Base-by-base conservation (phyloP, 192 early-diverging fungal genomes). In the Umbelopsis sp. region DNA sequence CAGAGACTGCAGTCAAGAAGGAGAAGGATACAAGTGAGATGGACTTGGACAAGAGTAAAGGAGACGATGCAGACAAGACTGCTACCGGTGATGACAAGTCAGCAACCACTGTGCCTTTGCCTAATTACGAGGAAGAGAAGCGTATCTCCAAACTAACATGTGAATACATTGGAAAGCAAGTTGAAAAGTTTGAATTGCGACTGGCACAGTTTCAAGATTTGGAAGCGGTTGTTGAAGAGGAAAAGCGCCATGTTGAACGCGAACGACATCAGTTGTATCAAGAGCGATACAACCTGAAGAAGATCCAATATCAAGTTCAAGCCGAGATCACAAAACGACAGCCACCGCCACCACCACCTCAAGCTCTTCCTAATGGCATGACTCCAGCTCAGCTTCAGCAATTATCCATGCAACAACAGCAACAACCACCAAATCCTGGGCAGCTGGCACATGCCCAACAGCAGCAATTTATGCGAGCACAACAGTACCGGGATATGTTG, bases 131-230 rank as follows among this genome's bases (percentile, higher is more conserved):
- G 73, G 95, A 96, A 70, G 80, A 88, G 11, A 91, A 96, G 81
- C 86, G 93, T 45, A 88, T 91, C 59, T 83, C 85, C 12, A 81
- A 84, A 20, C 75, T 93, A 68, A 89, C 92, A 31, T 86, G 91
- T 41, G 81, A 86, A 22, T 82, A 92, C 0, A 88, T 98, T 95
- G 26, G 90, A 91, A 70, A 77, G 89, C 74, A 96, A 96, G 79
- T 84, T 93, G 66, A 83, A 81, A 76, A 97, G 94, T 78, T 74
- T 95, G 66, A 89, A 92, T 70, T 84, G 92, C 45, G 97, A 95
- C 77, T 87, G 92, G 85, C 82, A 83, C 94, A 97, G 79, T 97
- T 97, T 75, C 91, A 96, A 56, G 92, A 95, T 70, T 72, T 97
- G 62, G 98, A 98, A 78, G 80, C 72, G 6, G 75, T 95, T 8